Conservation (phyloP, 75 land plant genomes). For the Ceratopteris richardii region DNA sequence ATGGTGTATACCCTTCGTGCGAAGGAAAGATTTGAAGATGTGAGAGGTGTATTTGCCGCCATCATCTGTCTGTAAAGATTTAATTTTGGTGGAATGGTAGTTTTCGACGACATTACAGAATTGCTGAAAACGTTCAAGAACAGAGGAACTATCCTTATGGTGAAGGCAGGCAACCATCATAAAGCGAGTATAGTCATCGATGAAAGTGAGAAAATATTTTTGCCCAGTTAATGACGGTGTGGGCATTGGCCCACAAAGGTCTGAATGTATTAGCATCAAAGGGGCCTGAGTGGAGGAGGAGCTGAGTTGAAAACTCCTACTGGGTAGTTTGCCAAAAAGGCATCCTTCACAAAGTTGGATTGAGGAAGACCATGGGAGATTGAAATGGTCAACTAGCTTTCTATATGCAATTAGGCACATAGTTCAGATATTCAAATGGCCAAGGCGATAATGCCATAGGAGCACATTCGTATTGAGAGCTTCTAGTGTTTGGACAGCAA, state of each 20-base stretch:
- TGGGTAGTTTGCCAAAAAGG: neutral
- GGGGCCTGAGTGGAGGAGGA: neutral
- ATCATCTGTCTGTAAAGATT: neutral
- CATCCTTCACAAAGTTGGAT: too few species aligned
- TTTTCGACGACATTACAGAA: constrained; percentile 1
- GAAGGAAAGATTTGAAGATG: neutral
- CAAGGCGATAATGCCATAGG: constrained; percentile 6
- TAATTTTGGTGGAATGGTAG: neutral
- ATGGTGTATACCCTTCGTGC: neutral
- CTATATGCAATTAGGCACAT: neutral
- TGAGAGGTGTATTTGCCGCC: constrained; percentile 10
- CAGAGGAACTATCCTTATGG: neutral
- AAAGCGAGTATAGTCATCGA: constrained; percentile 11
- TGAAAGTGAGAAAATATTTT: constrained; percentile 8
- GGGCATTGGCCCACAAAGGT: constrained; percentile 14
- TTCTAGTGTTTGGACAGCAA: neutral
- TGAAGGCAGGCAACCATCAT: constrained; percentile 3
- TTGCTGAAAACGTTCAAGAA: neutral
- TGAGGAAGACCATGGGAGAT: neutral
- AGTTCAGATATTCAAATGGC: neutral
- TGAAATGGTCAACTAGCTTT: neutral
- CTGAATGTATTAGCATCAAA: constrained; percentile 11
- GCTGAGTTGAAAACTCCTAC: neutral
- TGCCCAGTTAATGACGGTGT: neutral
- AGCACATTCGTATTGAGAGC: neutral